Percentiles rank a stretch among this genome's conserved stretches.
phyloP scores from a whole-genome alignment of 2,329 filamentous ascomycete species.

The Ophiocordyceps polyrhachis-furcata region DNA sequence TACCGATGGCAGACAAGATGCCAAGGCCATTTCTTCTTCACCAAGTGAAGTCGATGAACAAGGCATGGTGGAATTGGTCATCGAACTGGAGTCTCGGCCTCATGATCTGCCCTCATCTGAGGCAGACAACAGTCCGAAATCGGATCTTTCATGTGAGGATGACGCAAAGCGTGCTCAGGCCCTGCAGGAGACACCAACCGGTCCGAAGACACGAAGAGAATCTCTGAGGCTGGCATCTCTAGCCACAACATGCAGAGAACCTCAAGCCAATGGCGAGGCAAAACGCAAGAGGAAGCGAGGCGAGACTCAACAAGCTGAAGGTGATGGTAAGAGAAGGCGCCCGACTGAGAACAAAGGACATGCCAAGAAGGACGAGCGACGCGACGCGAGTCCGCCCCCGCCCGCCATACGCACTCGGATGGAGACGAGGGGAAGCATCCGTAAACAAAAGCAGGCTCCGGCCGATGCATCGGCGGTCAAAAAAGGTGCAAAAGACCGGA shows the following conservation, averaged over 20 bases:
- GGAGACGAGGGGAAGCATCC: conserved; percentile 6
- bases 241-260: conserved; percentile 8
- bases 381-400: neutral
- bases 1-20: neutral
- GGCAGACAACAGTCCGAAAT: conserved; percentile 4
- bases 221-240: conserved; percentile 3
- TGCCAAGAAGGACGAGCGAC: neutral
- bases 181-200: conserved; percentile 2
- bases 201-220: conserved; percentile 2
- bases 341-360: conserved; percentile 5
- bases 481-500: neutral
- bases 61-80: conserved; percentile 27
- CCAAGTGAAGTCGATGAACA: conserved; percentile 26
- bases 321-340: conserved; percentile 13
- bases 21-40: conserved; percentile 17
- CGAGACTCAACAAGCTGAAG: conserved; percentile 5
- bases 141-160: conserved; percentile 2
- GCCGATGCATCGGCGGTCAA: neutral
- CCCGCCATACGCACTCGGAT: conserved; percentile 1
- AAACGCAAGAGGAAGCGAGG: conserved; percentile 14
- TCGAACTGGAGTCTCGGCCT: conserved; percentile 27
- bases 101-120: conserved; percentile 8
- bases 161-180: conserved; percentile 3
- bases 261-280: conserved; percentile 1
- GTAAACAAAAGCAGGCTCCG: conserved; percentile 4